Percentiles rank a stretch among this genome's conserved stretches.
Evolutionary conservation across 306 rosid species (phyloP).

Genomic region (Mimosa pudica): DNA sequence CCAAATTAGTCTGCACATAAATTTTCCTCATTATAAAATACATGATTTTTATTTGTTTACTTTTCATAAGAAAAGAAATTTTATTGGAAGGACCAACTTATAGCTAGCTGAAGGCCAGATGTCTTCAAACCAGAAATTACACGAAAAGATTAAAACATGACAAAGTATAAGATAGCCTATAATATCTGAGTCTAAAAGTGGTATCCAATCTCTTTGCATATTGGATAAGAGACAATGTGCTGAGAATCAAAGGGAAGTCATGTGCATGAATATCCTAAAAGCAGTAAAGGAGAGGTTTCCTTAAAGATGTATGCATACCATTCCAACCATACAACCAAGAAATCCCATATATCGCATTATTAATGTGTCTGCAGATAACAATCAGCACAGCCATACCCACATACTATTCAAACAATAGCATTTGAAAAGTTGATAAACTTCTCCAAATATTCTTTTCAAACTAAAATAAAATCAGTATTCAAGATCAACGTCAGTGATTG

Average conservation of each 20-base stretch:
- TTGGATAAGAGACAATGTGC: not conserved
- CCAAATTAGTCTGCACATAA: not conserved
- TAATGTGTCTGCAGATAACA: not conserved
- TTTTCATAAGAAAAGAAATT: not conserved
- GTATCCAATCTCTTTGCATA: not conserved
- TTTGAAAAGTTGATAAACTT: not conserved
- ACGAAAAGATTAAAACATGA: not conserved
- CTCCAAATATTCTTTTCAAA: not conserved
- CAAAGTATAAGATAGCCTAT: not conserved
- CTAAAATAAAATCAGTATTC: not conserved
- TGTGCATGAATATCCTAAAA: not conserved
- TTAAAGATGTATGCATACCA: not conserved
- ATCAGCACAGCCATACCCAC: not conserved
- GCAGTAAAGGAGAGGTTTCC: not conserved
- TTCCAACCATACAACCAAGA: not conserved
- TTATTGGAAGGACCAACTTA: not conserved
- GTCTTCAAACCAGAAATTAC: slow-evolving; percentile 6
- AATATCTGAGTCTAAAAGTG: too few relatives aligned
- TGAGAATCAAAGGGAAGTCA: not conserved
- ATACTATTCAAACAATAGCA: not conserved
- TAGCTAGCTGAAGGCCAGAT: not conserved
- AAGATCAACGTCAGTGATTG: not conserved
- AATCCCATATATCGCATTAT: not conserved
- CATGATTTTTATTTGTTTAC: not conserved
- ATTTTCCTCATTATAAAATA: not conserved